A percentile compares a stretch with the other conserved stretches of the same genome.
Conservation (phyloP, 805 yeast genomes). For the Hanseniaspora guilliermondii region DNA sequence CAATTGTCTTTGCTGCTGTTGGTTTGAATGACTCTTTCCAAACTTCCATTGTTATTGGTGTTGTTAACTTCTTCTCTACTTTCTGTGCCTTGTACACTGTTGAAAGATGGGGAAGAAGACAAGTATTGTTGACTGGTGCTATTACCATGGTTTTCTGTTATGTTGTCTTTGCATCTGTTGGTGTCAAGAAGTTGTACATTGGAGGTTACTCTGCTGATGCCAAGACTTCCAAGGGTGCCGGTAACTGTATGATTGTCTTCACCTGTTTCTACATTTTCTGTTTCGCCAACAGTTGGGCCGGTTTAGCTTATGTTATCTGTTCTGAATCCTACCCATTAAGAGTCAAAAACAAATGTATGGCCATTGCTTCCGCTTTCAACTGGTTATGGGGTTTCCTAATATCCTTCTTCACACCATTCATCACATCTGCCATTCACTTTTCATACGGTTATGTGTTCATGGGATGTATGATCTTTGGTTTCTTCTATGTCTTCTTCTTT, state of each 20-base stretch:
- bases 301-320: conserved; percentile 51
- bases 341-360: conserved; percentile 46
- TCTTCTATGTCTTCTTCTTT: conserved; percentile 56
- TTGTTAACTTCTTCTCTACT: conserved; percentile 50
- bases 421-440: conserved; percentile 51
- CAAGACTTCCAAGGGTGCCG: conserved; percentile 42
- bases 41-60: conserved; percentile 48
- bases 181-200: conserved; percentile 37
- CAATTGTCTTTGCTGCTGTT: conserved; percentile 49
- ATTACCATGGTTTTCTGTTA: conserved; percentile 36
- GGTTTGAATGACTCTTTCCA: conserved; percentile 48
- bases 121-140: conserved; percentile 38
- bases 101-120: conserved; percentile 44
- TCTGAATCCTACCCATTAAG: conserved; percentile 64
- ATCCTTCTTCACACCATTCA: conserved; percentile 59
- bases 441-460: conserved; percentile 52
- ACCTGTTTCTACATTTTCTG: conserved; percentile 59
- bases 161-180: conserved; percentile 46
- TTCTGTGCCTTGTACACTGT: conserved; percentile 40
- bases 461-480: conserved; percentile 42
- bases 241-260: conserved; percentile 59
- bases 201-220: conserved; percentile 30
- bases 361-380: conserved; percentile 50
- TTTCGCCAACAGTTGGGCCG: conserved; percentile 71
- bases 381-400: conserved; percentile 60